Percentiles rank a stretch among this genome's conserved stretches.
These are phyloP conservation scores for Helicostylum pulchrum DNA, from an alignment of 192 early-diverging fungal genomes.

Conservation along the genomic window DNA sequence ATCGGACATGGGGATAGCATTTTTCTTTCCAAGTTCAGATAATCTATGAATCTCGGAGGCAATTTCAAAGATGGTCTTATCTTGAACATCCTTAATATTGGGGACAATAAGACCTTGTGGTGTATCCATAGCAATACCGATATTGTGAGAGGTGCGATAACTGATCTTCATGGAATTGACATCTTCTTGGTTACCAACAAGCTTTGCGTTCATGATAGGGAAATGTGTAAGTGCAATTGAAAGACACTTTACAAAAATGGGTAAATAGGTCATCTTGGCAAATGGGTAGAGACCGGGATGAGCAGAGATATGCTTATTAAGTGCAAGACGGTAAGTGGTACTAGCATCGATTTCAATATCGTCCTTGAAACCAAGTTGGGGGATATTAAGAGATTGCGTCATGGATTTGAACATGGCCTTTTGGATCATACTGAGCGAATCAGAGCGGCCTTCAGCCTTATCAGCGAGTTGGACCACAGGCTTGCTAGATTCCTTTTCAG, in stretches of 20 bases:
- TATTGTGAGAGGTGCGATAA: conserved; percentile 83
- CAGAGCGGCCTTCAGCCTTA: conserved; percentile 14
- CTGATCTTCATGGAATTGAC: conserved; percentile 54
- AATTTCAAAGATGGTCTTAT: conserved; percentile 85
- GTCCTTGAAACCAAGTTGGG: conserved; percentile 94
- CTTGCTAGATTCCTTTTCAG: neutral
- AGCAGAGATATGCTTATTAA: conserved; percentile 64
- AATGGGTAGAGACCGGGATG: conserved; percentile 47
- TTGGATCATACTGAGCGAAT: conserved; percentile 54
- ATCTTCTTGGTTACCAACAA: conserved; percentile 44
- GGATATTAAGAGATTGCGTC: conserved; percentile 88
- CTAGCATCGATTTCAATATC: conserved; percentile 77
- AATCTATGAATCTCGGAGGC: conserved; percentile 80
- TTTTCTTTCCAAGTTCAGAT: conserved; percentile 58
- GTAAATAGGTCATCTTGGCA: conserved; percentile 88
- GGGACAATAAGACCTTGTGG: conserved; percentile 90
- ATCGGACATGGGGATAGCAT: conserved; percentile 62
- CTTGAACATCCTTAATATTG: conserved; percentile 89
- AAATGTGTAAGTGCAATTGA: conserved; percentile 77
- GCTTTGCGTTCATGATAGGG: conserved; percentile 81
- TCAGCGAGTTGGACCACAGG: neutral
- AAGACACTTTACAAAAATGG: conserved; percentile 91
- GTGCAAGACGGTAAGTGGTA: conserved; percentile 53
- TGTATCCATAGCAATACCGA: conserved; percentile 98
- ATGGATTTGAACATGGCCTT: conserved; percentile 97